These are phyloP conservation scores for Alloteropsis angusta DNA, from an alignment of 202 grass and related monocot species.

Conservation along the genomic window DNA sequence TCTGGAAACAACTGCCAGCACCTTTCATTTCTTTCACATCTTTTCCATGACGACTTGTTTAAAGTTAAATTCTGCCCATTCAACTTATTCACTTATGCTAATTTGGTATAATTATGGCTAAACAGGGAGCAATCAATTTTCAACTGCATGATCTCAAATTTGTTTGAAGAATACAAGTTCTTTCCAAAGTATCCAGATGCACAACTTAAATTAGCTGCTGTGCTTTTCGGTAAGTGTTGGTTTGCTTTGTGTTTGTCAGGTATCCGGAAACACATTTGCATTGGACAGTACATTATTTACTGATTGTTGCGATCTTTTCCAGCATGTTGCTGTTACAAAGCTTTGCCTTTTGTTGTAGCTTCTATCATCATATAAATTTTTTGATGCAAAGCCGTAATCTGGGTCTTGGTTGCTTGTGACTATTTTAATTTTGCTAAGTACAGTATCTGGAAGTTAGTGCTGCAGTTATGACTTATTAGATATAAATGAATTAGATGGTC, in stretches of 20 bases:
- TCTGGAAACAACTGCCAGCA: background rate
- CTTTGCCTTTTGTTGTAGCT: constrained; percentile 3
- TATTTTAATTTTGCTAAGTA: background rate
- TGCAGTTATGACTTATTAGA: background rate
- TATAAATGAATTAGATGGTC: background rate
- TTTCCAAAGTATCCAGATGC: constrained; percentile 88
- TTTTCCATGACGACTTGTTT: background rate
- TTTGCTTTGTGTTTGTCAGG: background rate
- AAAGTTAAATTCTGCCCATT: background rate
- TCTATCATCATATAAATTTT: background rate
- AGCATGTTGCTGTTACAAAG: background rate
- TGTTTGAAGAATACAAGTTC: constrained; percentile 98
- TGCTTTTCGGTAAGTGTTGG: constrained; percentile 74
- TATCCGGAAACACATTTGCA: background rate
- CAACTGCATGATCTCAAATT: constrained; percentile 77
- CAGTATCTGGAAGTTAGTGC: constrained; percentile 1
- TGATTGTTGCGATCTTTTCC: background rate
- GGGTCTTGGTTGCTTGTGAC: background rate
- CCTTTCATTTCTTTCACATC: background rate
- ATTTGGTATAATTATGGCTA: constrained; percentile 6
- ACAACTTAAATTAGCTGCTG: constrained; percentile 76
- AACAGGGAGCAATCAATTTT: constrained; percentile 64
- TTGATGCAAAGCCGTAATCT: background rate
- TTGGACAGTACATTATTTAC: background rate
- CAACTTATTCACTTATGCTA: background rate